Base-by-base conservation (phyloP, 2,329 filamentous ascomycete species). In the Sporothrix mexicana region DNA sequence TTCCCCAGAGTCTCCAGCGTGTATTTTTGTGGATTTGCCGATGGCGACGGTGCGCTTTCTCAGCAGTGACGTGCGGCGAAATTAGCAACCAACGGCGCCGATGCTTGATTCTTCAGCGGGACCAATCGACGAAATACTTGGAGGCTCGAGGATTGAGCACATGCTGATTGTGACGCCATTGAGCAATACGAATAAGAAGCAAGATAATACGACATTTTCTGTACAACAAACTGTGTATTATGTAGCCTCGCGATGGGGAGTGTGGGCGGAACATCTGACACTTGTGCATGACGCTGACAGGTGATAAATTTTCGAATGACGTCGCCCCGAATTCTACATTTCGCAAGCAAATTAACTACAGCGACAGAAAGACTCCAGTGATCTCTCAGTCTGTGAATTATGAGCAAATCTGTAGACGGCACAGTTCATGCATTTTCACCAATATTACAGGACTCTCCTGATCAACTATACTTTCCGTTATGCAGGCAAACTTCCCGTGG, bases 81-180 rank as follows among this genome's bases (percentile, higher is more conserved):
- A 66, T 66, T 66, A 66, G 61, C 20, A 49, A 41, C 17, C 20
- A 53, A 41, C 17, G 64, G 45, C 47, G 45, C 43, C 13, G n/a
- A 25, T 66, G 41, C 2, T 3, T n/a, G 41, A 64, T 5, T 49
- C 43, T 30, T 67, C 43, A 67, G 20, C n/a, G 23, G 5, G 17
- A 13, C 6, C 51, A 17, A 25, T 36, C 5, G 30, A 36, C 30
- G 3, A 36, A 36, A 6, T 36, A 36, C 30, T 36, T 36, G 30
- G 6, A 55, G 20, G 20, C n/a, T 23, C 20, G n/a, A 9, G 25
- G 30, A 36, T 43, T 17, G 59, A 68, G 66, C 66, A 68, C 66
- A 68, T 53, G 47, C 66, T 36, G 45, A 67, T 36, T 12, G 64
- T 36, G 64, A 67, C 66, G 47, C 25, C 45, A 68, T 66, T n/a